These are phyloP conservation scores for Solanum microdontum DNA, from an alignment of 257 asterid genomes.

Conservation along the genomic window DNA sequence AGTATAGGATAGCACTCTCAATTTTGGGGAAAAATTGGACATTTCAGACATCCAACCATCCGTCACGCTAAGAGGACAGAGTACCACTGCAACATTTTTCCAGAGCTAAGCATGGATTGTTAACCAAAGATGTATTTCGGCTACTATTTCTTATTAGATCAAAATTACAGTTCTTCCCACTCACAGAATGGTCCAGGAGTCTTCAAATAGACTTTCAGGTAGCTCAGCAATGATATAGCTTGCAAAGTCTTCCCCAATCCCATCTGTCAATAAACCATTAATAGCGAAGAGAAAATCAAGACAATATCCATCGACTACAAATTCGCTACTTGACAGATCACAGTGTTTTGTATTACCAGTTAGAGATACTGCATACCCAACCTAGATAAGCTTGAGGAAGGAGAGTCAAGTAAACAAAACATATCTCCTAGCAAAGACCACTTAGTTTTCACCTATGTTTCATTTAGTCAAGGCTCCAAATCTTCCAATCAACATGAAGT, in stretches of 20 bases:
- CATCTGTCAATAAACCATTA: conserved; percentile 44
- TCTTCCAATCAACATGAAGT: background rate
- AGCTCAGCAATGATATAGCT: conserved; percentile 76
- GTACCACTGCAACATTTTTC: conserved; percentile 56
- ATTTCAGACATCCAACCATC: conserved; percentile 87
- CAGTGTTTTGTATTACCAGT: background rate
- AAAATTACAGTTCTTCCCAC: conserved; percentile 18
- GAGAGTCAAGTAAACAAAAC: background rate
- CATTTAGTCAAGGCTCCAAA: background rate
- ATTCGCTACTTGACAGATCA: background rate
- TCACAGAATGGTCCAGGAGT: conserved; percentile 79
- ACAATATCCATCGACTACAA: background rate
- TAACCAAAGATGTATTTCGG: background rate
- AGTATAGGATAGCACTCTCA: conserved; percentile 63
- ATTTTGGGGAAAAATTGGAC: conserved; percentile 56
- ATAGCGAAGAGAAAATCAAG: conserved; percentile 2
- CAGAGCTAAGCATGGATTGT: background rate
- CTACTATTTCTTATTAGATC: background rate
- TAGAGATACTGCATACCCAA: background rate
- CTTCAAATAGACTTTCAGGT: conserved; percentile 53
- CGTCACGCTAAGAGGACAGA: conserved; percentile 87
- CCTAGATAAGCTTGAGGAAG: background rate
- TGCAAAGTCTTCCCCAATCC: conserved; percentile 96
- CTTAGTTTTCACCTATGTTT: background rate
- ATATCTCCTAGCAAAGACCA: background rate